These are phyloP conservation scores for Eremochloa ophiuroides DNA, from an alignment of 176 grass and related monocot species.

Conservation along the genomic window DNA sequence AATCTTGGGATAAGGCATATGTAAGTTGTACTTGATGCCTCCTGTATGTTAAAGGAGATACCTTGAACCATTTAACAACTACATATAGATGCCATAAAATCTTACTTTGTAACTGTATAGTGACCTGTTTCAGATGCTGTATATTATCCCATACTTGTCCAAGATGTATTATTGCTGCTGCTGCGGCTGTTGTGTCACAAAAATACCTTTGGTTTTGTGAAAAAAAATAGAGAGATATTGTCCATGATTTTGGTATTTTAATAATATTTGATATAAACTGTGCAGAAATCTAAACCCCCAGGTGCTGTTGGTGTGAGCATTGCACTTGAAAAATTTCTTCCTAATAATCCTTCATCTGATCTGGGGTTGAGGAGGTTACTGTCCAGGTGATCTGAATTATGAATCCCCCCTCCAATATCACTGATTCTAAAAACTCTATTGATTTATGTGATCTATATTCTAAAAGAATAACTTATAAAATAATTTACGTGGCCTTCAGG, in stretches of 20 bases:
- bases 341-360: slow-evolving; percentile 71
- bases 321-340: slow-evolving; percentile 90
- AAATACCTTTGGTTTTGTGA: not conserved
- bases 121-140: not conserved
- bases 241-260: slow-evolving; percentile 14
- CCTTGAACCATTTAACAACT: slow-evolving; percentile 16
- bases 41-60: slow-evolving; percentile 3
- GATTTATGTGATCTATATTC: not conserved
- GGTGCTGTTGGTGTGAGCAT: slow-evolving; percentile 95
- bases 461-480: not conserved
- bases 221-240: not conserved
- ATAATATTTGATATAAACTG: slow-evolving; percentile 21
- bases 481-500: slow-evolving; percentile 31
- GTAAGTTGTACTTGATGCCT: slow-evolving; percentile 46
- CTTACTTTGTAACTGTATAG: slow-evolving; percentile 1
- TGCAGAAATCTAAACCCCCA: slow-evolving; percentile 72
- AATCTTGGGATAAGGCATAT: slow-evolving; percentile 58
- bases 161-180: not conserved
- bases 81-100: not conserved
- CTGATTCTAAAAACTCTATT: not conserved
- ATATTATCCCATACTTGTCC: not conserved
- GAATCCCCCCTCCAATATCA: not conserved
- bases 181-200: not conserved
- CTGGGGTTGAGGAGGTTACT: slow-evolving; percentile 58
- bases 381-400: slow-evolving; percentile 28